Percentiles rank a stretch among this genome's conserved stretches.
phyloP scores from a whole-genome alignment of 2,329 filamentous ascomycete species.

The Colletotrichum sp. region DNA sequence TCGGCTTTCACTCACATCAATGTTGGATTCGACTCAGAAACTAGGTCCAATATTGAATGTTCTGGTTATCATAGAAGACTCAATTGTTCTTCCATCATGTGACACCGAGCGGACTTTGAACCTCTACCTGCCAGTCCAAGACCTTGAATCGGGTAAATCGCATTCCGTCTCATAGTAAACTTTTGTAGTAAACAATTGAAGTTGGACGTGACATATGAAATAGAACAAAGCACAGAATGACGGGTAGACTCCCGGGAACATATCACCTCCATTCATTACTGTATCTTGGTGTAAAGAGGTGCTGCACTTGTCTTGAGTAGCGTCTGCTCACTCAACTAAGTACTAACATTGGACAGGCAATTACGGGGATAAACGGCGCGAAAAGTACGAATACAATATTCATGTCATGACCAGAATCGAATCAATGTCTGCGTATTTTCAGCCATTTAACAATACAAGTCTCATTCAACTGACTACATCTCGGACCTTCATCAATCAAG shows the following conservation, averaged over 20 bases:
- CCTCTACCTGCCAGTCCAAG: fast-evolving
- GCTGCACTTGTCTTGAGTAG: no score
- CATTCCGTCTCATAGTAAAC: background rate
- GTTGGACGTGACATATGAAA: background rate
- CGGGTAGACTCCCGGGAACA: background rate
- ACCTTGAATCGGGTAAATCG: background rate
- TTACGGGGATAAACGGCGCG: no score
- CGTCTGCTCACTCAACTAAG: fast-evolving
- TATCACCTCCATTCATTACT: background rate
- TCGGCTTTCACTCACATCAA: background rate
- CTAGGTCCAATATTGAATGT: background rate
- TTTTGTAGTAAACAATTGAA: background rate
- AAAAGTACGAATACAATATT: fast-evolving
- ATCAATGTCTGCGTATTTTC: fast-evolving
- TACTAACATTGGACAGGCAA: fast-evolving
- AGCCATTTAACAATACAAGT: fast-evolving
- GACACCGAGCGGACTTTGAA: background rate
- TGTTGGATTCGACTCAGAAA: background rate
- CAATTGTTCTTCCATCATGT: background rate
- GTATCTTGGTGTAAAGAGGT: background rate
- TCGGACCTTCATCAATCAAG: background rate
- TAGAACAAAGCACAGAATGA: background rate
- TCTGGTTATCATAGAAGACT: background rate
- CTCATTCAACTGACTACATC: background rate
- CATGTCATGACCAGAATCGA: fast-evolving